Evolutionary conservation across 768 basidiomycete species (phyloP).

Genomic region (Hypsizygus marmoreus): DNA sequence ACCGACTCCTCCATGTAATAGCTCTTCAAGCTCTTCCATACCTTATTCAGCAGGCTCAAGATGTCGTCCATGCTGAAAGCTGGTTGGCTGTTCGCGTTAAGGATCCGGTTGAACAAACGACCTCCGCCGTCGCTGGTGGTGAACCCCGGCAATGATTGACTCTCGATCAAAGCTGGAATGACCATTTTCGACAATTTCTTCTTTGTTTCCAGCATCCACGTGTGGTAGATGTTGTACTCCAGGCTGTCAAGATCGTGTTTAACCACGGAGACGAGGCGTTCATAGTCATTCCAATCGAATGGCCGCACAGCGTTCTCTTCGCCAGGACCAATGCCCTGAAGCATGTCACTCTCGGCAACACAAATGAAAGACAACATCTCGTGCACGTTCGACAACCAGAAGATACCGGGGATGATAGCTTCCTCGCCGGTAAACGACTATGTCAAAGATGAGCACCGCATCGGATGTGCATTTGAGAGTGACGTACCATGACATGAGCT

Average conservation of each 20-base stretch:
- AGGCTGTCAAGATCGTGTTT: constrained; percentile 98
- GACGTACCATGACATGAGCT: constrained; percentile 92
- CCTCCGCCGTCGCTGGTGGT: constrained; percentile 94
- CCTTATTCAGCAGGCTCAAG: constrained; percentile 93
- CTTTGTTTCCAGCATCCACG: constrained; percentile 99
- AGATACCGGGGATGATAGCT: constrained; percentile 93
- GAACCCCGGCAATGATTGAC: constrained; percentile 96
- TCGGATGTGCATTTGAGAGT: constrained; percentile 9
- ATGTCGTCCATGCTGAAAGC: constrained; percentile 99
- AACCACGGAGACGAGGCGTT: constrained; percentile 94
- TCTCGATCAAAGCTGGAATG: constrained; percentile 97
- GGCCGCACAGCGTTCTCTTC: constrained; percentile 89
- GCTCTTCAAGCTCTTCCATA: constrained; percentile 97
- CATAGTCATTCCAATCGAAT: constrained; percentile 97
- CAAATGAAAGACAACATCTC: constrained; percentile 99
- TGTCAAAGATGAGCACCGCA: constrained; percentile 4
- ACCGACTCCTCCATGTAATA: constrained; percentile 99
- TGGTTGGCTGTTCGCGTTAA: constrained; percentile 83
- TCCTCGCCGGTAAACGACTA: constrained; percentile 93
- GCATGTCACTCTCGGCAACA: constrained; percentile 98
- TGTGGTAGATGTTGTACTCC: constrained; percentile 99
- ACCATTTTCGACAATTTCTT: constrained; percentile 96
- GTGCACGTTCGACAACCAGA: constrained; percentile 99
- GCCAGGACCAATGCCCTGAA: constrained; percentile 96
- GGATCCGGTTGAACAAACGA: constrained; percentile 89